phyloP scores from a whole-genome alignment of 83 land plant species.

The Larix sibirica region DNA sequence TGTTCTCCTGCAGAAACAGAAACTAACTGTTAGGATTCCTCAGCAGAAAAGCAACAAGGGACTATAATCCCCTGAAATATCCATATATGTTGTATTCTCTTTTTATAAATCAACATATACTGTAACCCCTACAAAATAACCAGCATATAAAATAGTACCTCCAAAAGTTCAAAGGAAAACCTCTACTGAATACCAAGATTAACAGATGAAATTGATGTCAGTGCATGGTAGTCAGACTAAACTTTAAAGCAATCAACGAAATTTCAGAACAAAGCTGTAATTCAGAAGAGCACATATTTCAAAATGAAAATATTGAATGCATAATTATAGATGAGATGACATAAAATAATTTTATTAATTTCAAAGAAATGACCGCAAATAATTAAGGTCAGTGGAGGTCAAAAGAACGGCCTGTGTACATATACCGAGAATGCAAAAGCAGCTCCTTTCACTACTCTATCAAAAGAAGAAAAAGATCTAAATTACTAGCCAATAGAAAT shows the following conservation, averaged over 20 bases:
- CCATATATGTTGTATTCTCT: neutral
- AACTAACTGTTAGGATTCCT: neutral
- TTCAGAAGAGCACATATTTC: too few species aligned
- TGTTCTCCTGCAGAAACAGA: conserved; percentile 74
- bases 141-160: neutral
- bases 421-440: too few species aligned
- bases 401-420: too few species aligned
- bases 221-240: neutral
- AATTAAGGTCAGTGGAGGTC: too few species aligned
- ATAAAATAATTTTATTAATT: too few species aligned
- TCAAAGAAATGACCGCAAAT: too few species aligned
- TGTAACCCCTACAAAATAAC: neutral
- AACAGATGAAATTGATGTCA: neutral
- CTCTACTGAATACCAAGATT: neutral
- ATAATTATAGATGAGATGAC: neutral
- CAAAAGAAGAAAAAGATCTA: too few species aligned
- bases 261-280: neutral
- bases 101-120: neutral
- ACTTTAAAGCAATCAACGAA: neutral
- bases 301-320: conserved; percentile 1
- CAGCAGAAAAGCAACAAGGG: neutral
- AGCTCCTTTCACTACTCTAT: too few species aligned
- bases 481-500: too few species aligned
- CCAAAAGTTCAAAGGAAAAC: neutral
- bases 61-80: neutral